Evolutionary conservation across 1,139 yeast species (phyloP), one percentile per base, ranked within the genome.

Genomic region (Eremothecium cymbalariae): DNA sequence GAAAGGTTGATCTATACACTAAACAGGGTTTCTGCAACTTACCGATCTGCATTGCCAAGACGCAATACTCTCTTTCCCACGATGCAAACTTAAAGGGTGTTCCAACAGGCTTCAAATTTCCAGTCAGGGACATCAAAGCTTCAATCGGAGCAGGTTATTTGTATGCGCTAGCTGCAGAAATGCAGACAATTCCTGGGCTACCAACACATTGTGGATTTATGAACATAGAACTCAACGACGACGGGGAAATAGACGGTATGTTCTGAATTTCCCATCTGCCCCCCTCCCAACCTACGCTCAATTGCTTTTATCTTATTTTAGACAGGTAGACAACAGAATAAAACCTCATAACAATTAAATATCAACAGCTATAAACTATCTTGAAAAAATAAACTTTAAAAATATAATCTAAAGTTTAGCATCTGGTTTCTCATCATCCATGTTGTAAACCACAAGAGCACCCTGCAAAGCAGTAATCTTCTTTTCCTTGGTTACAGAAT

Each of bases 31-130:
- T 84, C 57, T 90, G 85, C 43, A 71, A 86, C 59, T 69, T 90
- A 56, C 98, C 98, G 42, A 79, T 90, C 51, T 90, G 98, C 68
- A 81, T 90, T 56, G 98, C 98, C 48, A 90, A 90, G 71, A 90
- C 98, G 2, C 98, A 90, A 64, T 90, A 90, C 67, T 86, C 96
- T 12, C 70, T 90, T 50, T 85, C 96, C 11, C 97, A 88, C 58
- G 97, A 90, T 62, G 90, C 97, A 32, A 70, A 72, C 33, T 72
- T 90, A 62, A 86, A 86, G 69, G 96, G 96, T 61, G 95, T 85
- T 27, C 98, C 98, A 47, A 72, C 83, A 7, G 96, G 94, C 6
- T 90, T 88, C 67, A 81, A 75, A 38, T 84, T 90, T 67, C 98
- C 98, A 32, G 84, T 90, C 51, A 74, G 95, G 60, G 97, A 90